Conservation (phyloP, 148 eudicot genomes). For the Vaccinium darrowii region DNA sequence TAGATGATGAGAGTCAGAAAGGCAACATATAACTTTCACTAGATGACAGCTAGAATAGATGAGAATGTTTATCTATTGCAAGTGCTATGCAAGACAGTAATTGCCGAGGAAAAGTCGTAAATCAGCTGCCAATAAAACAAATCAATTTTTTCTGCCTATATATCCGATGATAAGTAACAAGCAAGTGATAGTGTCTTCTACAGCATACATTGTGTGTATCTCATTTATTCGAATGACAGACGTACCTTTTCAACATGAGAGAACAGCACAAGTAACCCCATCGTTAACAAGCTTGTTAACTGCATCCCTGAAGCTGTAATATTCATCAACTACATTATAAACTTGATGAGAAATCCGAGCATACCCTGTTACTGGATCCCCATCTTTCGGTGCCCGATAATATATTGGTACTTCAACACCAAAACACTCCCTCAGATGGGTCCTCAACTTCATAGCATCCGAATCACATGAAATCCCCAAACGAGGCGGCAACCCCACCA, state of each 20-base stretch:
- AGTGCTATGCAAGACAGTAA: neutral
- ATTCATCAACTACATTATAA: slow-evolving; percentile 68
- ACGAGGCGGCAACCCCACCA: slow-evolving; percentile 78
- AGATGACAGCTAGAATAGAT: neutral
- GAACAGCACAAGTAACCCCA: slow-evolving; percentile 57
- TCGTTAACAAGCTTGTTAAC: slow-evolving; percentile 60
- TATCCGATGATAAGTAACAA: neutral
- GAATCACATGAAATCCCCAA: slow-evolving; percentile 60
- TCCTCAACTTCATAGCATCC: slow-evolving; percentile 64
- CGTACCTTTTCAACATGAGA: slow-evolving; percentile 51
- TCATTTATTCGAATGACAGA: neutral
- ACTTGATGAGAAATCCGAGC: slow-evolving; percentile 94
- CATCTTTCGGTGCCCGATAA: slow-evolving; percentile 59
- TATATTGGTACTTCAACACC: slow-evolving; percentile 84
- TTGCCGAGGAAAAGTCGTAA: neutral
- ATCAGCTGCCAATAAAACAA: neutral
- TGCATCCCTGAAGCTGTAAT: slow-evolving; percentile 75
- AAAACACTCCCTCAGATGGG: slow-evolving; percentile 64
- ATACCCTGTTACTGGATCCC: slow-evolving; percentile 72
- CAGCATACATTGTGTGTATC: neutral
- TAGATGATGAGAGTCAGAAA: neutral
- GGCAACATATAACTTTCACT: neutral
- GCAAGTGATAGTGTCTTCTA: neutral
- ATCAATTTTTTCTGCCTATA: neutral
- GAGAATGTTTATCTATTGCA: neutral